Evolutionary conservation across 1,139 yeast species (phyloP), one percentile per base, ranked within the genome.

Genomic region (Candida sp.): DNA sequence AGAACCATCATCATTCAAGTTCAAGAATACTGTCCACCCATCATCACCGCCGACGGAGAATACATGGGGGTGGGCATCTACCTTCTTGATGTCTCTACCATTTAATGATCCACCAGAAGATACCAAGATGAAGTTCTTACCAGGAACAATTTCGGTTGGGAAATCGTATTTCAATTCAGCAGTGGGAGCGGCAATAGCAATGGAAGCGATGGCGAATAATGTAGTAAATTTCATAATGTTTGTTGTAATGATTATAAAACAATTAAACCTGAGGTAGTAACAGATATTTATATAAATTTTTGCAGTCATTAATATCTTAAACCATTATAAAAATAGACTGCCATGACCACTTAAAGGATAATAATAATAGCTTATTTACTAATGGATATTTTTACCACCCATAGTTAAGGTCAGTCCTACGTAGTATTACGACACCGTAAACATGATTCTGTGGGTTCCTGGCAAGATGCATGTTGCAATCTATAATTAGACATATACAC

Each of bases 41-140:
- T 57, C 61, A 34, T 43, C 33, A 3, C 68, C 69, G 15, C 68
- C 69, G 30, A 65, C 68, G 8, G 63, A 50, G 49, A 64, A 63
- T 7, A 63, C 68, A 35, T 61, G 66, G 9, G 60, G 58, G 52
- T 64, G 67, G 5, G 57, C 48, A 8, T 47, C 51, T 15, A 58
- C 68, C 52, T 60, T 60, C 48, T 56, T 62, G 52, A 63, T 60
- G 4, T 57, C 42, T 5, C 48, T 41, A 47, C 56, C 42, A 43
- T 61, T 61, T 52, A 61, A 56, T 21, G 51, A 43, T 19, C 58
- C 39, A 5, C 65, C 64, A 5, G 63, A 57, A 37, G 59, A 49
- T 23, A 58, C 43, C 19, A 57, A 43, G 19, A 56, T 55, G 36
- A 56, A 55, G 12, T 32, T 19, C 21, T 30, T 38, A 22, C 40